These are phyloP conservation scores for Phyllosticta citriasiana DNA, from an alignment of 2,329 filamentous ascomycete genomes.

Conservation along the genomic window DNA sequence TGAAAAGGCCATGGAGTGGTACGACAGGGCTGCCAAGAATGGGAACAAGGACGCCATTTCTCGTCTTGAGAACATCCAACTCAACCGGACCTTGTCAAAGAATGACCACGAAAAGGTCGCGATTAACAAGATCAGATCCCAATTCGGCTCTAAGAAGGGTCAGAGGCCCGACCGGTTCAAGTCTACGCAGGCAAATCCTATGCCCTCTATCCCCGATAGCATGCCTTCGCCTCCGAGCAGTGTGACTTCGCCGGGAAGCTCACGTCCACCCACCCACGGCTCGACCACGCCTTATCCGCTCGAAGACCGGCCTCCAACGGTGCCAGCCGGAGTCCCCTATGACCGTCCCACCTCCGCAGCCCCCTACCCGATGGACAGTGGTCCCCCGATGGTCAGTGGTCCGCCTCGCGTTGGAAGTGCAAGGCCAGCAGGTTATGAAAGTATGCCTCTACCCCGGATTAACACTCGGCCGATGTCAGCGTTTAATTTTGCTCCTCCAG, in stretches of 20 bases:
- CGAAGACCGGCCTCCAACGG: slow-evolving; percentile 32
- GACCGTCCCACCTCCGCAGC: slow-evolving; percentile 46
- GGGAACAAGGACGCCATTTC: slow-evolving; percentile 82
- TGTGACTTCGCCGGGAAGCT: slow-evolving; percentile 12
- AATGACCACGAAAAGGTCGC: slow-evolving; percentile 89
- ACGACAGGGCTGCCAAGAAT: slow-evolving; percentile 76
- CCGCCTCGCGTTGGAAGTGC: slow-evolving; percentile 4
- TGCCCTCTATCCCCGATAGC: slow-evolving; percentile 31
- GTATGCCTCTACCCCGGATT: slow-evolving; percentile 12
- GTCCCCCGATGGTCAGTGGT: slow-evolving; percentile 37
- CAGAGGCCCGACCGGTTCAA: slow-evolving; percentile 36
- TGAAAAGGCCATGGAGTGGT: slow-evolving; percentile 77
- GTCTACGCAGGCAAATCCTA: slow-evolving; percentile 23
- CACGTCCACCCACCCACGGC: slow-evolving; percentile 21
- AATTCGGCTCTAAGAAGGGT: slow-evolving; percentile 42
- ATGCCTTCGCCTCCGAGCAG: slow-evolving; percentile 25
- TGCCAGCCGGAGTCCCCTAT: slow-evolving; percentile 16
- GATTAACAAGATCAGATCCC: slow-evolving; percentile 66
- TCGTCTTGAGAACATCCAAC: slow-evolving; percentile 73
- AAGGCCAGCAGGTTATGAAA: slow-evolving; percentile 21
- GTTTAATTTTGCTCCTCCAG: slow-evolving; percentile 39
- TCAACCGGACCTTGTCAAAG: slow-evolving; percentile 76
- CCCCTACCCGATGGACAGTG: slow-evolving; percentile 63
- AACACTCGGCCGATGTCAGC: slow-evolving; percentile 42
- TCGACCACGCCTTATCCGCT: slow-evolving; percentile 34